A percentile compares a stretch with the other conserved stretches of the same genome.
Conservation (phyloP, 345 rosid species). For the Lagerstroemia speciosa region DNA sequence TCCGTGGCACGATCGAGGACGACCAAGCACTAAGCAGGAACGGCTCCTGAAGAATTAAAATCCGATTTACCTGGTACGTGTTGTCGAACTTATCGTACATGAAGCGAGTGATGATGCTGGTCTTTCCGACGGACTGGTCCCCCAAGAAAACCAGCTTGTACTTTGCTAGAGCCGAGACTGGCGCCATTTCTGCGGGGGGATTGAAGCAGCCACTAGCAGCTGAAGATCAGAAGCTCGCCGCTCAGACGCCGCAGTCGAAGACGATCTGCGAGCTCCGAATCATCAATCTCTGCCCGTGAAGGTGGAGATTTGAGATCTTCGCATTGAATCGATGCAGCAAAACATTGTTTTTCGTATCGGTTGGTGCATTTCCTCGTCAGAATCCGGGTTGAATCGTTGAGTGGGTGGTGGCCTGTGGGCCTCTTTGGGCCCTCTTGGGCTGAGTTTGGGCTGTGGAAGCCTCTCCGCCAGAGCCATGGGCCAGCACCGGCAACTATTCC, state of each 20-base stretch:
- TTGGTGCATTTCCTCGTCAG: neutral
- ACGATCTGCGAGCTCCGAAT: neutral
- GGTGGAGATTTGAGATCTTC: neutral
- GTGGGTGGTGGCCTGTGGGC: neutral
- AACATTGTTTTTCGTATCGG: neutral
- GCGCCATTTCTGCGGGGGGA: slow-evolving; percentile 35
- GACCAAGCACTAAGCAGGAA: neutral
- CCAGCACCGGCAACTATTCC: no score
- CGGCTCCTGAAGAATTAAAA: neutral
- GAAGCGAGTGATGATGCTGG: slow-evolving; percentile 92
- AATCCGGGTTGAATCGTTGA: neutral
- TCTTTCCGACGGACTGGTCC: slow-evolving; percentile 82
- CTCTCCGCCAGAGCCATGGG: no score
- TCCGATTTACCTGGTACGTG: slow-evolving; percentile 56
- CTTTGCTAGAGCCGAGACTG: slow-evolving; percentile 74
- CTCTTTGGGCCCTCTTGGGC: neutral
- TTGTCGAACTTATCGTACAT: slow-evolving; percentile 93
- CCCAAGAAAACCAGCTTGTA: slow-evolving; percentile 79
- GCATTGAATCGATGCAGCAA: neutral
- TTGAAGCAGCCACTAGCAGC: neutral
- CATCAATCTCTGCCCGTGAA: neutral
- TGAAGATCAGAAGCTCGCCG: slow-evolving; percentile 1
- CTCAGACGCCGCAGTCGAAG: neutral
- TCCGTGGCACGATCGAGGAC: neutral
- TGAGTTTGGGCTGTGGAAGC: no score